Base-by-base conservation (phyloP, 1,139 yeast species). In the Geotrichum bryndzae region DNA sequence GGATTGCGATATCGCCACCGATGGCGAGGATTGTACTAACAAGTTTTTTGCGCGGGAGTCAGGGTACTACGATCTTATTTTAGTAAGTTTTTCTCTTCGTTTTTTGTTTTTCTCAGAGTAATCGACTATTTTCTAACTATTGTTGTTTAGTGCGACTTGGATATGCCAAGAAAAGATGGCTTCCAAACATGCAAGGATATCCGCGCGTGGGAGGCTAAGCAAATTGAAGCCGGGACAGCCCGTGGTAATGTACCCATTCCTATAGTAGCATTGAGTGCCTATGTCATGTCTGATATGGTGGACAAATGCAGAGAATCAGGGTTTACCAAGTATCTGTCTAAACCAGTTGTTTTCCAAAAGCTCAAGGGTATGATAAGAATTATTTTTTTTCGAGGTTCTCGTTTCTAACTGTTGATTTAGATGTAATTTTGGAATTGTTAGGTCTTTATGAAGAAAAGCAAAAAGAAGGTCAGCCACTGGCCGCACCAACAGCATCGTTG, bases 141-240 rank as follows among this genome's bases (percentile, higher is more conserved):
- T 18, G 35, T 48, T 8, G 25, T n/a, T 6, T 29, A 59, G 69
- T 87, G 88, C 87, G 94, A 87, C 77, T 88, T 87, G 62, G 92
- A 87, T 72, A 87, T 87, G 94, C 94, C 94, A 11, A 86, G 87
- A 1, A 87, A 87, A 86, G 91, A 91, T 60, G 94, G 94, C 0
- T 87, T 87, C 71, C 90, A 87, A 69, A 90, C 92, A 2, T 87
- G 92, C 11, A 85, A 83, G 65, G 85, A 85, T 70, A 87, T 87
- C 58, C 79, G 94, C 66, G 86, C 84, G 68, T 87, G 92, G 91
- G 94, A 87, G 73, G 82, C 80, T 75, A 84, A 83, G 68, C 54
- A 27, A 38, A 27, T 25, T 15, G 23, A 55, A 55, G 46, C 29
- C 27, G 35, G 27, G 25, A 29, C 31, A 29, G 54, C 31, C 4